Evolutionary conservation across 257 asterid genomes (phyloP).

Genomic region (Misopates orontium): DNA sequence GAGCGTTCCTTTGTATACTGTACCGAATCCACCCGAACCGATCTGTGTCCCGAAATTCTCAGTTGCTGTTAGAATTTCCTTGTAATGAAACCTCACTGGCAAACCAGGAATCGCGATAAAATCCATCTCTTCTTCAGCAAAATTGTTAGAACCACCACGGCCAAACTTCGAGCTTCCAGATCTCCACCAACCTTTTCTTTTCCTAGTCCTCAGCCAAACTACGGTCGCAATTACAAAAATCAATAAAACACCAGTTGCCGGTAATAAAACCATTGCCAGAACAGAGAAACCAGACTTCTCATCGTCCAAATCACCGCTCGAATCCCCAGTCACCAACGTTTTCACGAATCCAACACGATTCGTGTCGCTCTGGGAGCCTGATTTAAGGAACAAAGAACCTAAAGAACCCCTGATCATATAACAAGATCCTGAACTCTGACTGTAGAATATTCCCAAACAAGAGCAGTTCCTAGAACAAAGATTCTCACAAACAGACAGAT

Average conservation of each 20-base stretch:
- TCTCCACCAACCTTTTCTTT: constrained; percentile 20
- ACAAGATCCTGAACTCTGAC: constrained; percentile 60
- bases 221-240: constrained; percentile 29
- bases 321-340: constrained; percentile 21
- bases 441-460: constrained; percentile 61
- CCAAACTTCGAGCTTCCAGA: constrained; percentile 16
- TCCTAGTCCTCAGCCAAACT: constrained; percentile 36
- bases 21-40: constrained; percentile 89
- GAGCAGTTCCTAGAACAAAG: constrained; percentile 65
- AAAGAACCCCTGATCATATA: constrained; percentile 42
- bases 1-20: constrained; percentile 71
- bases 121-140: constrained; percentile 42
- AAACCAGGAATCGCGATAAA: constrained; percentile 56
- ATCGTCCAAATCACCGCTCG: constrained; percentile 1
- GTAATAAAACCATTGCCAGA: constrained; percentile 48
- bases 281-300: constrained; percentile 39
- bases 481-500: constrained; percentile 45
- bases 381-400: constrained; percentile 47
- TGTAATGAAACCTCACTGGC: constrained; percentile 56
- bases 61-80: constrained; percentile 58
- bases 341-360: constrained; percentile 58
- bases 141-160: not conserved
- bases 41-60: constrained; percentile 49
- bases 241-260: constrained; percentile 41
- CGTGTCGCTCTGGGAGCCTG: constrained; percentile 12